phyloP scores from a whole-genome alignment of 257 asterid species.

The Fraxinus cuspidata region DNA sequence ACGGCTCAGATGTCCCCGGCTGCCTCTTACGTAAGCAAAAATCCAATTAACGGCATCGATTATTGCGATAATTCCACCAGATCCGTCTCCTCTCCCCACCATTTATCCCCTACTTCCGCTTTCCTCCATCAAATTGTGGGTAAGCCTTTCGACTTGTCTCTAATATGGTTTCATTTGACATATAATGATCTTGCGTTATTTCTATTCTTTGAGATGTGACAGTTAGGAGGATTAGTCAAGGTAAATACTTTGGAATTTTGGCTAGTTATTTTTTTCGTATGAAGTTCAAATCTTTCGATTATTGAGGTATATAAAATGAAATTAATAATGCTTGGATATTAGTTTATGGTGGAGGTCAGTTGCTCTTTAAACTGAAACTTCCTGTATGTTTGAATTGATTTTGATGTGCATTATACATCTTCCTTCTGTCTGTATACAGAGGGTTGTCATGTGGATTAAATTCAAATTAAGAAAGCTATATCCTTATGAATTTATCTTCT shows the following conservation, averaged over 20 bases:
- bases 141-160: background rate
- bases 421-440: background rate
- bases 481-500: too few relatives aligned
- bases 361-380: background rate
- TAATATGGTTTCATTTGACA: conserved; percentile 3
- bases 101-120: conserved; percentile 16
- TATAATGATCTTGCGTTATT: background rate
- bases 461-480: too few relatives aligned
- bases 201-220: background rate
- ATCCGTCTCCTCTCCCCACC: conserved; percentile 35
- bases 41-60: conserved; percentile 36
- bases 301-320: too few relatives aligned
- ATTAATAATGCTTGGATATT: background rate
- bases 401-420: background rate
- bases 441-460: too few relatives aligned
- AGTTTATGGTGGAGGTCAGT: background rate
- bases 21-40: conserved; percentile 37
- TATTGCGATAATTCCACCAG: conserved; percentile 34
- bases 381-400: background rate
- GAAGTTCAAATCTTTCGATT: background rate
- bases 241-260: too few relatives aligned
- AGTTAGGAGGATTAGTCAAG: background rate
- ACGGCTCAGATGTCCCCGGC: conserved; percentile 43
- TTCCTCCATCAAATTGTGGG: conserved; percentile 60
- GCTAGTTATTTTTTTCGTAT: background rate